Evolutionary conservation across 1,284 basidiomycete genomes (phyloP).

Genomic region (Fistulinella cinereoalba): DNA sequence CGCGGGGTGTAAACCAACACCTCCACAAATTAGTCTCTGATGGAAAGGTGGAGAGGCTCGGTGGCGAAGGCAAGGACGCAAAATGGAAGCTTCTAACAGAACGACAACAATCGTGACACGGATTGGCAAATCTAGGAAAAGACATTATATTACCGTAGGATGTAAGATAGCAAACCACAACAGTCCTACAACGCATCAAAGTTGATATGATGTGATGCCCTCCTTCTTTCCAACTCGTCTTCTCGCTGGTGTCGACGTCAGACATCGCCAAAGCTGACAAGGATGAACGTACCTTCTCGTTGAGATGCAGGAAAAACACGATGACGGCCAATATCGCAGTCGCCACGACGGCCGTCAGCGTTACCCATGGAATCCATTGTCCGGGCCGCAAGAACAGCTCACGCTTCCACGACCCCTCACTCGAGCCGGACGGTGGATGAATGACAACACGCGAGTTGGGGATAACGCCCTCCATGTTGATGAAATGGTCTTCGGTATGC

Average conservation of each 20-base stretch:
- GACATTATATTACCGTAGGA: conserved; percentile 11
- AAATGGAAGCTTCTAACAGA: conserved; percentile 35
- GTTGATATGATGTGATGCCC: conserved; percentile 91
- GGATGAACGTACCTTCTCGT: conserved; percentile 72
- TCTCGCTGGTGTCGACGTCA: conserved; percentile 57
- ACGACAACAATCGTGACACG: background rate
- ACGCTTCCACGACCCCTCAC: conserved; percentile 71
- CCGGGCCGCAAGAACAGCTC: conserved; percentile 93
- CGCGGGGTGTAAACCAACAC: conserved; percentile 68
- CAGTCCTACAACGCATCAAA: conserved; percentile 80
- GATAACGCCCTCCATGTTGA: conserved; percentile 94
- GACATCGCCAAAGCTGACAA: conserved; percentile 4
- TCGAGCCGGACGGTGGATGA: conserved; percentile 61
- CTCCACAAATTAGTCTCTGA: conserved; percentile 73
- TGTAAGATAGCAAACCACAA: conserved; percentile 15
- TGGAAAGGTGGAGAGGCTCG: conserved; percentile 48
- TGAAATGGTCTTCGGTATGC: conserved; percentile 66
- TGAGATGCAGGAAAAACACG: conserved; percentile 85
- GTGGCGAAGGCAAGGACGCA: conserved; percentile 46
- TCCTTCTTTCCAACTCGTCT: conserved; percentile 86
- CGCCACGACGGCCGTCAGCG: conserved; percentile 75
- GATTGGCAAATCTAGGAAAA: background rate
- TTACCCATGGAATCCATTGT: conserved; percentile 98
- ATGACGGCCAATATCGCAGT: conserved; percentile 76
- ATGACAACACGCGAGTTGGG: conserved; percentile 98